Conservation (phyloP, 805 yeast genomes). For the Wickerhamomyces bisporus region DNA sequence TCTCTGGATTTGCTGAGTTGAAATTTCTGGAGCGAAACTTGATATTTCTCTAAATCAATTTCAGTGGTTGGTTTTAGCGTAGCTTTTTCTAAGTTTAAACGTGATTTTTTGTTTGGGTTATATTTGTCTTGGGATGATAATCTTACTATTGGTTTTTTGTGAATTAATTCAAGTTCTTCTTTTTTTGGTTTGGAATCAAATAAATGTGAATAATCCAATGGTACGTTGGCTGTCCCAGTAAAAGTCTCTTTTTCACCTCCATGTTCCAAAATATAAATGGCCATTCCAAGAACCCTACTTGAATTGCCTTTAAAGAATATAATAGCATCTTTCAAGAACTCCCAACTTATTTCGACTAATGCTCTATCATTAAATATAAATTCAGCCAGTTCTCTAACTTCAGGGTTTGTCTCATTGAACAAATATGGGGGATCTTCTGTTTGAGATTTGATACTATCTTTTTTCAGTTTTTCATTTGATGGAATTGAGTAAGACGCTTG, state of each 20-base stretch:
- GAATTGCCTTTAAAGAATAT: constrained; percentile 41
- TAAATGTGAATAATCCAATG: constrained; percentile 4
- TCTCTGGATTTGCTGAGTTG: constrained; percentile 16
- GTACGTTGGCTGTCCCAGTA: constrained; percentile 6
- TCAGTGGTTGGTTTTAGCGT: not conserved
- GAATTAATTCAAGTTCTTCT: not conserved
- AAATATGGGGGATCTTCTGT: constrained; percentile 5
- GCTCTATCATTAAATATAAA: constrained; percentile 29
- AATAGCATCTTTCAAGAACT: constrained; percentile 35
- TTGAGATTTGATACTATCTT: not conserved
- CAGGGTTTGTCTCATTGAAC: constrained; percentile 20
- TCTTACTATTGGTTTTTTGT: not conserved
- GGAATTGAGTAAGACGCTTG: constrained; percentile 23
- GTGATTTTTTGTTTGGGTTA: not conserved
- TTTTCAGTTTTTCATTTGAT: not conserved
- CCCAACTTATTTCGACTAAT: constrained; percentile 31
- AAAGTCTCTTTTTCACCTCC: constrained; percentile 26
- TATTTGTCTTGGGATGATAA: not conserved
- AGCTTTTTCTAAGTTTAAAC: not conserved
- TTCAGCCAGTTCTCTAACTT: constrained; percentile 30
- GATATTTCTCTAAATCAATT: constrained; percentile 3
- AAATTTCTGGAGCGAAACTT: constrained; percentile 9
- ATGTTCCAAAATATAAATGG: constrained; percentile 29
- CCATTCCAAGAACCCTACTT: constrained; percentile 31
- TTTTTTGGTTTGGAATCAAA: not conserved